Percentiles rank a stretch among this genome's conserved stretches.
These are phyloP conservation scores for Aspergillus ostianus DNA, from an alignment of 495 filamentous ascomycete species.

Conservation along the genomic window DNA sequence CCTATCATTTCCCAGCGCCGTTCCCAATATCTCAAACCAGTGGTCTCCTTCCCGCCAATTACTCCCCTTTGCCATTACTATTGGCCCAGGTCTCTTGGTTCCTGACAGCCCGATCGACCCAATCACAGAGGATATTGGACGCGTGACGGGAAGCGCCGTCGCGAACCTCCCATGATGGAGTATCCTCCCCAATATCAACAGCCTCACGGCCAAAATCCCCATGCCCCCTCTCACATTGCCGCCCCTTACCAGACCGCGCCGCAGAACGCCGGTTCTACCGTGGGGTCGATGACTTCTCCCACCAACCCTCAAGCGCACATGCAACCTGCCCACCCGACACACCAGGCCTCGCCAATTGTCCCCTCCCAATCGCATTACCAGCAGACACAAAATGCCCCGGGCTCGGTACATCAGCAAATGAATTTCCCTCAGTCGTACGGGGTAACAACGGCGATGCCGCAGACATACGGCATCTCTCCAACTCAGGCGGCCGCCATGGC, in stretches of 20 bases:
- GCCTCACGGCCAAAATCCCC: slow-evolving; percentile 54
- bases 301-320: slow-evolving; percentile 52
- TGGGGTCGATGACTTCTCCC: slow-evolving; percentile 52
- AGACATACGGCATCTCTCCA: slow-evolving; percentile 50
- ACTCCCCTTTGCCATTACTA: slow-evolving; percentile 10
- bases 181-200: slow-evolving; percentile 56
- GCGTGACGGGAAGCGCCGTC: slow-evolving; percentile 32
- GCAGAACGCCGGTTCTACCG: slow-evolving; percentile 44
- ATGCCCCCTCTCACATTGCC: slow-evolving; percentile 50
- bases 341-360: slow-evolving; percentile 54
- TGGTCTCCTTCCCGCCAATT: slow-evolving; percentile 17
- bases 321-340: slow-evolving; percentile 46
- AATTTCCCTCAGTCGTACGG: slow-evolving; percentile 53
- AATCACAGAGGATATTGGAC: slow-evolving; percentile 26
- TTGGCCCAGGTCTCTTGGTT: slow-evolving; percentile 23
- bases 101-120: slow-evolving; percentile 21
- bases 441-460: slow-evolving; percentile 47
- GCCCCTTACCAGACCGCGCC: slow-evolving; percentile 47
- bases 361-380: slow-evolving; percentile 54
- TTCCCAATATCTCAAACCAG: slow-evolving; percentile 9
- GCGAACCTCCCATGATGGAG: slow-evolving; percentile 46
- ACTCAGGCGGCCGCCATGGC: slow-evolving; percentile 57
- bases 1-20: slow-evolving; percentile 20
- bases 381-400: slow-evolving; percentile 45
- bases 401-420: slow-evolving; percentile 50